These are phyloP conservation scores for Penicillium sp. DNA, from an alignment of 2,329 filamentous ascomycete species.

Conservation along the genomic window DNA sequence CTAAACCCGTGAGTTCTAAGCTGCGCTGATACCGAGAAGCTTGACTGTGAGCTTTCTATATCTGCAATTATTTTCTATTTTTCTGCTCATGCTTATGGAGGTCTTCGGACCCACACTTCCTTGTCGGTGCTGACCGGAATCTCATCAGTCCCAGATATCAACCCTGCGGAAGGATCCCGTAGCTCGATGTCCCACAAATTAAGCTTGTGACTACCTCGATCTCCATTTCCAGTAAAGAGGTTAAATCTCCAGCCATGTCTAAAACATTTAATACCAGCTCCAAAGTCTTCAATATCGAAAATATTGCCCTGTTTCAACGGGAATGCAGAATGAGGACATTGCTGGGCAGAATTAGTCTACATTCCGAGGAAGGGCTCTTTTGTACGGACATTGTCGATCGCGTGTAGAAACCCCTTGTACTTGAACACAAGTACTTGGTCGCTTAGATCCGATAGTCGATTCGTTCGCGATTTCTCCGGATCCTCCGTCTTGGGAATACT, in stretches of 20 bases:
- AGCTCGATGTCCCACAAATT: slow-evolving; percentile 65
- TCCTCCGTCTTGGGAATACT: slow-evolving; percentile 10
- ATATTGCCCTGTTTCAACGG: slow-evolving; percentile 63
- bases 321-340: slow-evolving; percentile 67
- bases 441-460: slow-evolving; percentile 46
- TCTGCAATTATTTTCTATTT: too few relatives aligned
- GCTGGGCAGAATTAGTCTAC: slow-evolving; percentile 39
- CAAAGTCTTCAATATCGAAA: slow-evolving; percentile 72
- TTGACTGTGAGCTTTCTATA: too few relatives aligned
- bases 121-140: slow-evolving; percentile 8
- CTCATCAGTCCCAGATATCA: background rate
- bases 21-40: too few relatives aligned
- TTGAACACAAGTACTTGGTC: slow-evolving; percentile 68
- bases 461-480: background rate
- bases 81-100: background rate
- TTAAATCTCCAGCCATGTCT: slow-evolving; percentile 73
- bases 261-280: slow-evolving; percentile 65
- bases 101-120: slow-evolving; percentile 23
- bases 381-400: slow-evolving; percentile 62
- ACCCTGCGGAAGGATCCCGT: slow-evolving; percentile 36
- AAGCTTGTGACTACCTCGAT: slow-evolving; percentile 63
- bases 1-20: too few relatives aligned
- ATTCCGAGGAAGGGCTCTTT: background rate
- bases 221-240: slow-evolving; percentile 61
- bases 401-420: slow-evolving; percentile 64